Evolutionary conservation across 1,139 yeast species (phyloP).

Genomic region (Saccharomyces hybrid): DNA sequence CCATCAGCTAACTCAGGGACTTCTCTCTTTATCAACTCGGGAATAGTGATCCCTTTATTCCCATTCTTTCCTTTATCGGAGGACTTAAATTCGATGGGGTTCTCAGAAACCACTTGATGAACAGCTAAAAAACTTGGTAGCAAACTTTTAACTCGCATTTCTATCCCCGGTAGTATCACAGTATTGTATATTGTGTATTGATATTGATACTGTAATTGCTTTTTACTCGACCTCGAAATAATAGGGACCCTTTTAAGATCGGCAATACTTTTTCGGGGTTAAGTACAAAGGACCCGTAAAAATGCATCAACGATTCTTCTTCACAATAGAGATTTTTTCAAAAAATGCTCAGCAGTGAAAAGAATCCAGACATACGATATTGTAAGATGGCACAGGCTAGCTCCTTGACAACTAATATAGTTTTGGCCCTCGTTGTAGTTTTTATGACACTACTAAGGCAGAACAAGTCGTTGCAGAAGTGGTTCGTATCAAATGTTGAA

Average conservation of each 20-base stretch:
- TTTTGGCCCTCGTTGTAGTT: neutral
- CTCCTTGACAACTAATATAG: neutral
- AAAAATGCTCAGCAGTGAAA: neutral
- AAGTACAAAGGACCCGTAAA: neutral
- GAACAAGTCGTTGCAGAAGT: slow-evolving; percentile 16
- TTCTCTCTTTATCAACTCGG: slow-evolving; percentile 27
- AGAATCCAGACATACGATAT: neutral
- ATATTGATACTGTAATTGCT: neutral
- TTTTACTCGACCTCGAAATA: neutral
- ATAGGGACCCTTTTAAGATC: neutral
- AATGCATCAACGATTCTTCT: neutral
- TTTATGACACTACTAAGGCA: slow-evolving; percentile 18
- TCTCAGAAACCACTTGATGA: slow-evolving; percentile 9
- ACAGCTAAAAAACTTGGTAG: slow-evolving; percentile 5
- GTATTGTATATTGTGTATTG: neutral
- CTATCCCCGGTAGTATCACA: neutral
- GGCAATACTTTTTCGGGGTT: neutral
- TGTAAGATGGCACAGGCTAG: neutral
- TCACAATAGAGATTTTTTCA: neutral
- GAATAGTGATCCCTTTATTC: slow-evolving; percentile 9
- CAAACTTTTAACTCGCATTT: neutral
- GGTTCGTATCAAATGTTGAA: slow-evolving; percentile 14
- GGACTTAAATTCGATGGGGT: slow-evolving; percentile 9
- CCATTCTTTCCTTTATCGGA: slow-evolving; percentile 1
- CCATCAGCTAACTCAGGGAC: slow-evolving; percentile 39